Evolutionary conservation across 345 rosid species (phyloP).

Genomic region (Aquilaria yunnanensis): DNA sequence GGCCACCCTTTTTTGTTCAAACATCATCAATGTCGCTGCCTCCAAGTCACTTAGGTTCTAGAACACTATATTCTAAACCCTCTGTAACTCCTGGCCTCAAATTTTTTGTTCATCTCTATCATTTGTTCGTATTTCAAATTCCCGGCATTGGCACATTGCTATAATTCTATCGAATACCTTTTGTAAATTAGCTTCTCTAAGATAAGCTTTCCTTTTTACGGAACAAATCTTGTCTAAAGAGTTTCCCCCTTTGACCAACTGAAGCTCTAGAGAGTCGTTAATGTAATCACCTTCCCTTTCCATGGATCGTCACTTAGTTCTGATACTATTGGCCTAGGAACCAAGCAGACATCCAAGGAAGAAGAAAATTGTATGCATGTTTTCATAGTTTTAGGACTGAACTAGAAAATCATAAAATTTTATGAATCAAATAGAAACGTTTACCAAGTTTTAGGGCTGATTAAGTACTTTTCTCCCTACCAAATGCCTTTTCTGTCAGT

Average conservation of each 20-base stretch:
- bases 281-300: conserved; percentile 12
- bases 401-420: no score
- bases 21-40: conserved; percentile 5
- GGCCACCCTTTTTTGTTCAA: conserved; percentile 13
- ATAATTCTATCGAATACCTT: conserved; percentile 6
- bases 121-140: conserved; percentile 10
- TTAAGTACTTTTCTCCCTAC: no score
- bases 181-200: neutral
- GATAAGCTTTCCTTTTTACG: neutral
- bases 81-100: neutral
- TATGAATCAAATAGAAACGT: no score
- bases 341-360: conserved; percentile 8
- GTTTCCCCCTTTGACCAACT: conserved; percentile 3
- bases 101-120: conserved; percentile 13
- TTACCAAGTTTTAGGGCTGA: no score
- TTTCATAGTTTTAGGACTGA: no score
- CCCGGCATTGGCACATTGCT: neutral
- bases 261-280: conserved; percentile 2
- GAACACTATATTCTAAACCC: conserved; percentile 18
- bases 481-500: no score
- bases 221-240: conserved; percentile 4
- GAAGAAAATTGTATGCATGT: neutral
- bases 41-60: conserved; percentile 14
- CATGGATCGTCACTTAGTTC: conserved; percentile 12
- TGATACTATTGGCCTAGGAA: conserved; percentile 1